phyloP scores from a whole-genome alignment of 2,329 filamentous ascomycete genomes.

The Clonostachys sp. region DNA sequence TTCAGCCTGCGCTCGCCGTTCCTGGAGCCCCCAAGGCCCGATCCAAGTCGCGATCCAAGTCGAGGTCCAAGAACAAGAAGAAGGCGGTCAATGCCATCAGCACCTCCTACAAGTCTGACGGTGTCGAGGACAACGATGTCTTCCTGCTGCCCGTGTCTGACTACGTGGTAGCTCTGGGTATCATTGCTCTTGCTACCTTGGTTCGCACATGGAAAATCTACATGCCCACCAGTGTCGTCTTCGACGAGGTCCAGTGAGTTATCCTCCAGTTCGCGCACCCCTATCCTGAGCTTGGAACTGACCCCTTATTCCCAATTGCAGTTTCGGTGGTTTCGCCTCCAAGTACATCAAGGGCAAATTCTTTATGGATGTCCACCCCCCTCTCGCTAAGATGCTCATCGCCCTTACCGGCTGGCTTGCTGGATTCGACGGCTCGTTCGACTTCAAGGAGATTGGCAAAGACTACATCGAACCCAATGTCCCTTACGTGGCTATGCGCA shows the following conservation, averaged over 20 bases:
- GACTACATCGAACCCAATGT: constrained; percentile 94
- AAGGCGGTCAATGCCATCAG: constrained; percentile 18
- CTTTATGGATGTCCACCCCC: constrained; percentile 99
- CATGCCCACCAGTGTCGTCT: constrained; percentile 92
- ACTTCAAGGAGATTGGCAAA: constrained; percentile 99
- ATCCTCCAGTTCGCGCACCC: not conserved
- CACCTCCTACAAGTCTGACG: constrained; percentile 68
- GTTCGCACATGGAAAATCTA: constrained; percentile 95
- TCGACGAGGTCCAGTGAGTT: constrained; percentile 97
- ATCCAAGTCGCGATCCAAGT: constrained; percentile 6
- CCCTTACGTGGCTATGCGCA: constrained; percentile 95
- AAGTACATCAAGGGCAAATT: constrained; percentile 99
- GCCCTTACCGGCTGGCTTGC: constrained; percentile 92
- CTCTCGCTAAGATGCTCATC: constrained; percentile 92
- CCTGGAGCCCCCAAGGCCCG: constrained; percentile 1
- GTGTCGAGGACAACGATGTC: constrained; percentile 85
- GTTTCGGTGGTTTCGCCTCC: constrained; percentile 94
- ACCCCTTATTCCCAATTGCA: constrained; percentile 25
- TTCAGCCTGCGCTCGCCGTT: constrained; percentile 2
- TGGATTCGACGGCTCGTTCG: constrained; percentile 91
- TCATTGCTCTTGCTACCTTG: constrained; percentile 71
- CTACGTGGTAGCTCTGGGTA: constrained; percentile 68
- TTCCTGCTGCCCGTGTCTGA: constrained; percentile 81
- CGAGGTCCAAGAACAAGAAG: constrained; percentile 11
- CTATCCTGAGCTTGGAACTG: not conserved